Conservation (phyloP, 495 filamentous ascomycete genomes). For the Podospora conica region DNA sequence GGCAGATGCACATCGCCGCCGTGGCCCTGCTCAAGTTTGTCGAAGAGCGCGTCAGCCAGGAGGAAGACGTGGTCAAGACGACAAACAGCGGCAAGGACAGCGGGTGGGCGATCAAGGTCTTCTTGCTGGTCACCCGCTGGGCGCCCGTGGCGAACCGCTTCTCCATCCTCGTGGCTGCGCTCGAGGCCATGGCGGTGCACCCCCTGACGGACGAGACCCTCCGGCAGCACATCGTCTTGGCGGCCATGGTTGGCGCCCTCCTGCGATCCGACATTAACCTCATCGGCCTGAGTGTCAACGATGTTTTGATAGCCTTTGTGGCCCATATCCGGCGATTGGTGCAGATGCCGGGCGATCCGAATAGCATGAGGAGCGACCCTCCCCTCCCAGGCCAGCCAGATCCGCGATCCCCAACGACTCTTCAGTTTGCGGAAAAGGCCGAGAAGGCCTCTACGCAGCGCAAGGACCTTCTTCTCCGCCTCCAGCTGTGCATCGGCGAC, state of each 20-base stretch:
- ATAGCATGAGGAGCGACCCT: slow-evolving; percentile 30
- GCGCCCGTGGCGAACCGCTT: slow-evolving; percentile 88
- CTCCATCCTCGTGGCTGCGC: slow-evolving; percentile 71
- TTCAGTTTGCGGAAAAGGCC: slow-evolving; percentile 23
- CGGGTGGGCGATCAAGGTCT: slow-evolving; percentile 74
- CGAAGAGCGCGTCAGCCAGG: slow-evolving; percentile 47
- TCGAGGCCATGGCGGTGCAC: slow-evolving; percentile 63
- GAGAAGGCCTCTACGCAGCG: slow-evolving; percentile 27
- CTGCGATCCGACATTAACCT: slow-evolving; percentile 82
- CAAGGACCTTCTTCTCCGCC: slow-evolving; percentile 53
- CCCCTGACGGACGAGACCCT: slow-evolving; percentile 60
- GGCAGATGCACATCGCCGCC: slow-evolving; percentile 70
- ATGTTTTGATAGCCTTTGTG: slow-evolving; percentile 74
- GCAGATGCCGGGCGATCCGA: slow-evolving; percentile 52
- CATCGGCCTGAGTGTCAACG: slow-evolving; percentile 90
- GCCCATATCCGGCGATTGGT: slow-evolving; percentile 70
- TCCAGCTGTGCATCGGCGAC: slow-evolving; percentile 73
- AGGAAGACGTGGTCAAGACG: slow-evolving; percentile 38
- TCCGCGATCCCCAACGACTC: slow-evolving; percentile 19
- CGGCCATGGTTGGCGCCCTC: slow-evolving; percentile 70
- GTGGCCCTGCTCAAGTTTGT: slow-evolving; percentile 66
- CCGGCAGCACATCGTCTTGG: slow-evolving; percentile 62
- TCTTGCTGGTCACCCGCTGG: slow-evolving; percentile 72
- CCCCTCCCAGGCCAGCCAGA: slow-evolving; percentile 23
- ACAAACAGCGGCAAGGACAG: slow-evolving; percentile 33